Conservation (phyloP, 352 stramenopile genomes). For the Globisporangium nagaii region DNA sequence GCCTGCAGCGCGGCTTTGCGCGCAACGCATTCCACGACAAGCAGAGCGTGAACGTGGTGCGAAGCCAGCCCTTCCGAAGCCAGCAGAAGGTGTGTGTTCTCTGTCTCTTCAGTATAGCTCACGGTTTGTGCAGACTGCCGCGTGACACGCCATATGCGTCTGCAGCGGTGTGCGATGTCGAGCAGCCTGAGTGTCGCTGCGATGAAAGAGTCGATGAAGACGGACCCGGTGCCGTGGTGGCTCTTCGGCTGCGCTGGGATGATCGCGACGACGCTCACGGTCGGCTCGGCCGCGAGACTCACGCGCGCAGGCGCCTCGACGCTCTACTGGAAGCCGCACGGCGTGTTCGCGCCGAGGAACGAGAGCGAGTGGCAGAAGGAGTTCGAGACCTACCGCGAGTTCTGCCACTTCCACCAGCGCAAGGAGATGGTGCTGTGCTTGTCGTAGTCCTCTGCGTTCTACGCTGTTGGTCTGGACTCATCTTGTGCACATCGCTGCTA, state of each 20-base stretch:
- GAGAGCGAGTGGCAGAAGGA: constrained; percentile 90
- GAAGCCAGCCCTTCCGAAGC: constrained; percentile 1
- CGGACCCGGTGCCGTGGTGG: constrained; percentile 84
- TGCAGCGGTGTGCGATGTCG: constrained; percentile 9
- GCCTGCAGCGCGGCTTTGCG: neutral
- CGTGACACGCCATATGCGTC: neutral
- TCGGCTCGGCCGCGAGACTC: constrained; percentile 94
- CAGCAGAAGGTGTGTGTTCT: neutral
- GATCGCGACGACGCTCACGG: constrained; percentile 93
- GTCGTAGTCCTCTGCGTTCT: too few relatives aligned
- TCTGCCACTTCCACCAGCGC: constrained; percentile 92
- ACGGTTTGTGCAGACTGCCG: neutral
- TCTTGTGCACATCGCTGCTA: too few relatives aligned
- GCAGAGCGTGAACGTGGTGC: neutral
- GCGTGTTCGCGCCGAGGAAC: constrained; percentile 74
- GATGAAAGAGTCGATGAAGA: constrained; percentile 27
- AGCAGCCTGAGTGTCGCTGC: constrained; percentile 1
- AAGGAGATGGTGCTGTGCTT: constrained; percentile 70
- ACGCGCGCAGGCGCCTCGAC: constrained; percentile 93
- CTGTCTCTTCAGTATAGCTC: neutral
- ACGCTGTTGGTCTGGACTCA: too few relatives aligned
- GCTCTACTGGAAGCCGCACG: constrained; percentile 93
- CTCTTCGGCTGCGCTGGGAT: constrained; percentile 88
- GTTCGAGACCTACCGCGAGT: constrained; percentile 94
- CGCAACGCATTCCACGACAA: neutral